A percentile compares a stretch with the other conserved stretches of the same genome.
These are phyloP conservation scores for Akanthomyces uredinophilus DNA, from an alignment of 2,329 filamentous ascomycete species.

Conservation along the genomic window DNA sequence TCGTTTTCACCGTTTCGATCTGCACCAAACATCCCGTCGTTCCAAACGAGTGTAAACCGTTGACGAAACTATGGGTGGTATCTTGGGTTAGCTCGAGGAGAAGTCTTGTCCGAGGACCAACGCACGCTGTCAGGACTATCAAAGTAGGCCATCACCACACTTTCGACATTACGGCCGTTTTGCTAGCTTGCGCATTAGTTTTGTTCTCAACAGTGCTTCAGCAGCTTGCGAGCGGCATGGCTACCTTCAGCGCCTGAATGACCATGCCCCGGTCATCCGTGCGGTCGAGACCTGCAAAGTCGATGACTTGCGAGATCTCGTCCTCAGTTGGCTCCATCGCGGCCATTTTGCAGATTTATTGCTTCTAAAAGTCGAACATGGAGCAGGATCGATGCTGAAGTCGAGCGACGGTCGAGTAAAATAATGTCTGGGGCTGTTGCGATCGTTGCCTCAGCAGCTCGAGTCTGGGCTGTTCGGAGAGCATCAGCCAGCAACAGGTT, in stretches of 20 bases:
- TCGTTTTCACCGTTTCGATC: slow-evolving; percentile 45
- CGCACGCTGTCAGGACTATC: slow-evolving; percentile 38
- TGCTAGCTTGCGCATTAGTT: slow-evolving; percentile 21
- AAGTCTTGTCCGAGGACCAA: slow-evolving; percentile 13
- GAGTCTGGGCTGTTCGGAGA: background rate
- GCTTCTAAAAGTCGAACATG: background rate
- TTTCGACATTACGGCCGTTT: slow-evolving; percentile 42
- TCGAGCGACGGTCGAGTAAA: background rate
- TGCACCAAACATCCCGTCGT: slow-evolving; percentile 48
- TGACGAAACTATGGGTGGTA: slow-evolving; percentile 35
- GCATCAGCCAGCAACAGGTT: background rate
- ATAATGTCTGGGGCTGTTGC: background rate
- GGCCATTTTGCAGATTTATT: slow-evolving; percentile 23
- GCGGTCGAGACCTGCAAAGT: slow-evolving; percentile 34
- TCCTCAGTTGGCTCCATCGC: slow-evolving; percentile 33
- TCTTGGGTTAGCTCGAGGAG: background rate
- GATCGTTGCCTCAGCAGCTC: background rate
- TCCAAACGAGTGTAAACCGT: slow-evolving; percentile 46
- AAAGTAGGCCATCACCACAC: slow-evolving; percentile 48
- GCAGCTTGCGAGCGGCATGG: background rate
- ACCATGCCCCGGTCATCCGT: slow-evolving; percentile 35
- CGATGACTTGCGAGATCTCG: slow-evolving; percentile 36
- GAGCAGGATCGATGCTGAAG: background rate
- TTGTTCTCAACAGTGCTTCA: background rate
- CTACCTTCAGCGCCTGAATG: slow-evolving; percentile 38